These are phyloP conservation scores for Chalaropsis ovoidea DNA, from an alignment of 2,329 filamentous ascomycete species.

Conservation along the genomic window DNA sequence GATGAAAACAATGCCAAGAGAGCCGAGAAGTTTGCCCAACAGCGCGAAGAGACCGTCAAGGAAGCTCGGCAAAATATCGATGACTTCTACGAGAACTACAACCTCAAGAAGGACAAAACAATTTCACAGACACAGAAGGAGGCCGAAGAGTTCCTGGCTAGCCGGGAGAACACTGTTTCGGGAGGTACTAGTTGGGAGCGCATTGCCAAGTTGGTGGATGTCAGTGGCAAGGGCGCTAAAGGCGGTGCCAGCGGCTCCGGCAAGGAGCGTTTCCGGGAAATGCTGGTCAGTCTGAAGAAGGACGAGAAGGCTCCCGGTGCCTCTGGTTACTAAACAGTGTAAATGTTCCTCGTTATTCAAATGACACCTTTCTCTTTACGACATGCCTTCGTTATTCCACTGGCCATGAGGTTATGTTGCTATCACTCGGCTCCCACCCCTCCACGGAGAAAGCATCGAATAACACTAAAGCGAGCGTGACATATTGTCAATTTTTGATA, in stretches of 20 bases:
- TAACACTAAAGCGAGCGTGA: neutral
- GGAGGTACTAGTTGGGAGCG: slow-evolving; percentile 98
- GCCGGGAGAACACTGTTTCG: slow-evolving; percentile 81
- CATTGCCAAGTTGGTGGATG: slow-evolving; percentile 92
- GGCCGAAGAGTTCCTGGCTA: slow-evolving; percentile 82
- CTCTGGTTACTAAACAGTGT: slow-evolving; percentile 45
- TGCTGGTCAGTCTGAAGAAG: slow-evolving; percentile 78
- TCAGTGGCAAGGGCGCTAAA: slow-evolving; percentile 83
- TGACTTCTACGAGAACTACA: slow-evolving; percentile 99
- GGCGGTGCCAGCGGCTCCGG: slow-evolving; percentile 82
- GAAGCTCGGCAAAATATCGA: slow-evolving; percentile 92
- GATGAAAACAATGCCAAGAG: slow-evolving; percentile 75
- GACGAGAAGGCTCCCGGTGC: slow-evolving; percentile 75
- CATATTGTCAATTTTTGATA: neutral
- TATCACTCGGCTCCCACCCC: too few relatives aligned
- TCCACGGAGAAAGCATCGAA: too few relatives aligned
- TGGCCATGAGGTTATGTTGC: too few relatives aligned
- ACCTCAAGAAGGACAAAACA: slow-evolving; percentile 91
- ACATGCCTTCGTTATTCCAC: neutral
- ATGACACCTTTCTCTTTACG: slow-evolving; percentile 9
- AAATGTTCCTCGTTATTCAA: neutral
- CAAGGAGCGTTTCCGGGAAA: slow-evolving; percentile 91
- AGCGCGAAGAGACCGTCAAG: slow-evolving; percentile 75
- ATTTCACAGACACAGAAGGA: slow-evolving; percentile 81
- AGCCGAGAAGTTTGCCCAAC: slow-evolving; percentile 68